Evolutionary conservation across 2,329 filamentous ascomycete genomes (phyloP).

Genomic region (Purpureocillium lavendulum): DNA sequence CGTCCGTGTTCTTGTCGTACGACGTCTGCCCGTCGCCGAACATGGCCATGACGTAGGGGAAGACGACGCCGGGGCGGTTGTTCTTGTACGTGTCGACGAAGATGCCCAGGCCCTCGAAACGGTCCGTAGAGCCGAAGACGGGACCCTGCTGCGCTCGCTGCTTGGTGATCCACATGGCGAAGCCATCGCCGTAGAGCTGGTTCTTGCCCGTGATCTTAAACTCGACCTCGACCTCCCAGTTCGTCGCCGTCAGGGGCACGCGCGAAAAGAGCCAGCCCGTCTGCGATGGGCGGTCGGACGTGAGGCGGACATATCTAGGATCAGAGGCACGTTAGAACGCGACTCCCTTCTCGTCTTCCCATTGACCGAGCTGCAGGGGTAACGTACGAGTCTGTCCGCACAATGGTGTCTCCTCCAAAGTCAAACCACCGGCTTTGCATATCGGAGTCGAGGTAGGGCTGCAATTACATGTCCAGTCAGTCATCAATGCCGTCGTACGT

Average conservation of each 20-base stretch:
- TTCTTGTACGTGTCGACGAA: slow-evolving; percentile 99
- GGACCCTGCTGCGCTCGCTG: slow-evolving; percentile 71
- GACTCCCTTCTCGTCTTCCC: too few relatives aligned
- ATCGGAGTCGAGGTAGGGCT: slow-evolving; percentile 97
- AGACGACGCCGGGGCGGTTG: slow-evolving; percentile 88
- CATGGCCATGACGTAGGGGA: slow-evolving; percentile 99
- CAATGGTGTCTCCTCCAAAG: slow-evolving; percentile 91
- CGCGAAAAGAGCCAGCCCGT: slow-evolving; percentile 90
- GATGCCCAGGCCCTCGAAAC: slow-evolving; percentile 87
- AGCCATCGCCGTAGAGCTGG: slow-evolving; percentile 88
- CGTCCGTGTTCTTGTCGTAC: slow-evolving; percentile 92
- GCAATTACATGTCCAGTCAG: slow-evolving; percentile 9
- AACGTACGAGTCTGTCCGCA: slow-evolving; percentile 61
- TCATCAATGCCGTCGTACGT: too few relatives aligned
- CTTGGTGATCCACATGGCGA: slow-evolving; percentile 97
- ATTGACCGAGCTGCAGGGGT: too few relatives aligned
- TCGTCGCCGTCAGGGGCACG: slow-evolving; percentile 90
- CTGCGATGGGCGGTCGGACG: slow-evolving; percentile 83
- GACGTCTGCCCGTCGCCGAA: slow-evolving; percentile 79
- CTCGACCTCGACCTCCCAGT: slow-evolving; percentile 97
- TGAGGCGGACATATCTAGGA: slow-evolving; percentile 79
- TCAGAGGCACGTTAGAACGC: background rate
- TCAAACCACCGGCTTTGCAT: slow-evolving; percentile 99
- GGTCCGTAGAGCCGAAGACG: slow-evolving; percentile 82
- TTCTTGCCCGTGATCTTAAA: slow-evolving; percentile 89